These are phyloP conservation scores for Agaricus blazei DNA, from an alignment of 768 basidiomycete genomes.

Conservation along the genomic window DNA sequence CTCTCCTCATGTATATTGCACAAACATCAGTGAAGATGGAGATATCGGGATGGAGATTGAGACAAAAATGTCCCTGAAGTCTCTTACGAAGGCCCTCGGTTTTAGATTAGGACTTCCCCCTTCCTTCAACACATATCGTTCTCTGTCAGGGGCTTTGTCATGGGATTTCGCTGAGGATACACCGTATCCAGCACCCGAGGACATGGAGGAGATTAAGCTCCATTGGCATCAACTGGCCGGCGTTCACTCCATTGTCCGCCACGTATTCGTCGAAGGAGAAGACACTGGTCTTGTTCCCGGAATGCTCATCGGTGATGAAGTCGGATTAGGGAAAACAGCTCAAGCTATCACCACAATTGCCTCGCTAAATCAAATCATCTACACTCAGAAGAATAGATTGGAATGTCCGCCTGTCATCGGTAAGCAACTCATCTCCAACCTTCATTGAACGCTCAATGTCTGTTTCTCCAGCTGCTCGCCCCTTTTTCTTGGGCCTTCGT, in stretches of 20 bases:
- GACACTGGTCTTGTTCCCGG: conserved; percentile 1
- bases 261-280: conserved; percentile 3
- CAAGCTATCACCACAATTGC: conserved; percentile 16
- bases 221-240: no score
- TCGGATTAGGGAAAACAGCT: conserved; percentile 27
- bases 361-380: conserved; percentile 13
- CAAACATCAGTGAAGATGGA: no score
- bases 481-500: conserved; percentile 9
- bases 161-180: not conserved
- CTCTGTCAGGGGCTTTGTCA: no score
- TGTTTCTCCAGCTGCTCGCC: conserved; percentile 5
- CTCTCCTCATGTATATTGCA: no score
- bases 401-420: conserved; percentile 17
- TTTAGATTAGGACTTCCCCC: no score
- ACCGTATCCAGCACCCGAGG: not conserved
- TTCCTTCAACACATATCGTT: no score
- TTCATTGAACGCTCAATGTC: conserved; percentile 12
- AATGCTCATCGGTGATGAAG: conserved; percentile 19
- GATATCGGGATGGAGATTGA: no score
- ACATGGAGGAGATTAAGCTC: not conserved
- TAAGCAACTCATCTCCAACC: no score
- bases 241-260: conserved; percentile 11
- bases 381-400: not conserved
- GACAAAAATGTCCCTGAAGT: no score
- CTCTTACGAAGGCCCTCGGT: no score